Conservation (phyloP, 164 flowering plant species). For the Annona squamosa region DNA sequence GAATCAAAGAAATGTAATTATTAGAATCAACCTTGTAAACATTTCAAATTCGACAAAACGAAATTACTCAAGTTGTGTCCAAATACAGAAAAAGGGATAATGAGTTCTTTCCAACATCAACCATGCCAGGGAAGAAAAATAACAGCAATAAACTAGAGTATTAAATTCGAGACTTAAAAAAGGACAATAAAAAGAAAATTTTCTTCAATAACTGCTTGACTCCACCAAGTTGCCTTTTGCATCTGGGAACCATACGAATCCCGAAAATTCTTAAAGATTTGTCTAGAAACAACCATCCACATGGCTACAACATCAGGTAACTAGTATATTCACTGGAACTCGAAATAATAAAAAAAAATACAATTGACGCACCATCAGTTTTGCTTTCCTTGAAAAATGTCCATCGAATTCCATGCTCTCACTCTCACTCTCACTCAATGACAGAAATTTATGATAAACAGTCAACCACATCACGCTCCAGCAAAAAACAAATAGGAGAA, state of each 20-base stretch:
- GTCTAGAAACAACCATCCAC: background rate
- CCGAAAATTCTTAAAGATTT: background rate
- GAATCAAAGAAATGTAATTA: background rate
- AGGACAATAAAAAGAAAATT: background rate
- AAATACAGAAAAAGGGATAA: background rate
- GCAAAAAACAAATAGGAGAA: background rate
- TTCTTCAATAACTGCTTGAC: background rate
- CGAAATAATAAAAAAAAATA: background rate
- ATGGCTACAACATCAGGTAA: background rate
- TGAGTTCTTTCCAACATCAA: background rate
- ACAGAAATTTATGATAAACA: background rate
- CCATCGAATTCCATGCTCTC: too few species aligned
- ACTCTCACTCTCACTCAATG: background rate
- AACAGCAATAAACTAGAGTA: background rate
- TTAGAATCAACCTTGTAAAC: background rate
- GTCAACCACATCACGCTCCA: too few species aligned
- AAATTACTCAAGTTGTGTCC: background rate
- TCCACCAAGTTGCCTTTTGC: background rate
- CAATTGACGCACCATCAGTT: background rate
- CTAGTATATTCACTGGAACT: background rate
- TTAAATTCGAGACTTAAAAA: background rate
- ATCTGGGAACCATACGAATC: background rate
- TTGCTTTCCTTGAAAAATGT: background rate
- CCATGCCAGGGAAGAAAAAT: background rate
- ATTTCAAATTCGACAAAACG: background rate